Base-by-base conservation (phyloP, 1,284 basidiomycete genomes). In the Thelephora terrestris region DNA sequence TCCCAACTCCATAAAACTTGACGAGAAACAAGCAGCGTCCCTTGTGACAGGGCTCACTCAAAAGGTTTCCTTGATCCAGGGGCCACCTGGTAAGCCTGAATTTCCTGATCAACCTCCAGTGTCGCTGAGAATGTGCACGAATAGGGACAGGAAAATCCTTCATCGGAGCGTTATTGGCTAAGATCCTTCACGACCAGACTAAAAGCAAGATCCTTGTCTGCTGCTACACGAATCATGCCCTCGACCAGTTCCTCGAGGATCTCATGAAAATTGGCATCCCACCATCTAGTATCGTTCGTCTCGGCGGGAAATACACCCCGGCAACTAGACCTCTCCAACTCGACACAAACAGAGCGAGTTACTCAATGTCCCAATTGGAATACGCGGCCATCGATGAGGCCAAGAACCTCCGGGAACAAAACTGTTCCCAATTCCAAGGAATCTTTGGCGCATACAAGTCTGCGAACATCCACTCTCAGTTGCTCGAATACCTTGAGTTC, bases 201-300 rank as follows among this genome's bases (percentile, higher is more conserved):
- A 57, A 74, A 24, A 64, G 67, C 0, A 81, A 78, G 0, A 77
- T 86, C 47, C 65, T 85, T 12, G 67, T 86, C 67, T 80, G 87
- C 40, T 80, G 81, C 0, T 83, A 78, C 61, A 87, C 85, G 0
- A 87, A 88, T 55, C 85, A 88, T 51, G 82, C 85, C 0, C 67
- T 87, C 1, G 84, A 88, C 51, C 80, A 86, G 51, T 73, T 86
- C 61, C 65, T 87, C 3, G 64, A 67, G 7, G 75, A 76, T 0
- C 70, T 85, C 2, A 64, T 85, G 2, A 78, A 86, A 52, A 73
- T 73, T 0, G 61, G 62, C 0, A 83, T 88, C 9, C 74, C 79
- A 47, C 85, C 82, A 0, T 61, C 64, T 1, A 71, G 76, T 35
- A 70, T 88, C 21, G 74, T 85, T 9, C 76, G 84, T 2, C 64